Base-by-base conservation (phyloP, 2,329 filamentous ascomycete species). In the Neoscytalidium dimidiatum region DNA sequence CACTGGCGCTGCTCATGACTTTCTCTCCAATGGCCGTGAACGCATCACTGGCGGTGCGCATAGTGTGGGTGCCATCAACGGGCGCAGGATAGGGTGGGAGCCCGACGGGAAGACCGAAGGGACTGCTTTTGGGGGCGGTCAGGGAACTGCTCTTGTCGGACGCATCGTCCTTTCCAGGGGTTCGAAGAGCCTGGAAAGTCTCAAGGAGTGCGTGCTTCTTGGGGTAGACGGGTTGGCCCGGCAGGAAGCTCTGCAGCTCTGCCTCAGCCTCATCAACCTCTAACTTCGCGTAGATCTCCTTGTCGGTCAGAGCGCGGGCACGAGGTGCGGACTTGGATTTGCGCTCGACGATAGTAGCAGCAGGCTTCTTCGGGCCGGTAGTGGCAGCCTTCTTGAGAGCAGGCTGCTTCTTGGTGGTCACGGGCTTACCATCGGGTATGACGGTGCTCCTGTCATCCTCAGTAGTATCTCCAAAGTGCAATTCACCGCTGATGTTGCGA, bases 381-480 rank as follows among this genome's bases (percentile, higher is more conserved):
- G 63, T 52, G 7, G 51, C 13, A 11, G 65, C 51, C 21, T 43
- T 28, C 21, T 58, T 63, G 64, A 58, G 21, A 33, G 44, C 26
- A 13, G 28, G 11, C 52, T 41, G 38, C 19, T 44, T 66, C 57
- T 19, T 14, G 11, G 29, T 65, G 7, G 49, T 52, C 21, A 29
- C 44, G 29, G 66, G 62, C 60, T 70, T 71, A 13, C 35, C 38
- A 4, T 58, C 61, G 9, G 13, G 3, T 1, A 38, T 19, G 44
- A 52, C 49, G n/a, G 63, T 58, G 7, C 7, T 28, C 28, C 60
- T 62, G 2, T 64, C 7, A 5, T 29, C 29, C n/a, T 53, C 51
- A n/a, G n/a, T 19, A 9, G 4, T 31, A 31, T 19, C 49, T 52
- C 56, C 4, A 31, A 38, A 21, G 26, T 17, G 19, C 51, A 49